Evolutionary conservation across 441 rosid genomes (phyloP).

Genomic region (Euphorbia schlechtendalii): DNA sequence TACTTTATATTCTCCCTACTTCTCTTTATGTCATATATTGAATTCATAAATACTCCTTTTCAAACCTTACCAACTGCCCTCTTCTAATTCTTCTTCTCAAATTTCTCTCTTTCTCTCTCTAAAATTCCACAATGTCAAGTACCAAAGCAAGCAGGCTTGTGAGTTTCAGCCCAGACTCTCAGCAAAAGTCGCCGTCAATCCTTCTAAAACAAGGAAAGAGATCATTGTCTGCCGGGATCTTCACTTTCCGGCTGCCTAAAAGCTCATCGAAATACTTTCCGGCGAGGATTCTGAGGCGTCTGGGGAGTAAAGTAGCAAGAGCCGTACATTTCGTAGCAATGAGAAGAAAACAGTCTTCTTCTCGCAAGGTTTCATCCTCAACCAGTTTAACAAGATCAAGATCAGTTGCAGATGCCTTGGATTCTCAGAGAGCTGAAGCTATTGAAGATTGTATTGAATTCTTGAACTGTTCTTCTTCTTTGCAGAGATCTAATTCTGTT

Average conservation of each 20-base stretch:
- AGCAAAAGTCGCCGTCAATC: too few relatives aligned
- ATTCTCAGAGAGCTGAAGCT: conserved; percentile 84
- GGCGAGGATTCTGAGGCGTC: conserved; percentile 37
- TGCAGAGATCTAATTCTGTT: conserved; percentile 66
- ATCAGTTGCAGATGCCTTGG: conserved; percentile 58
- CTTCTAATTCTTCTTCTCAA: too few relatives aligned
- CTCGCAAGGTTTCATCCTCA: conserved; percentile 39
- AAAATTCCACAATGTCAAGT: too few relatives aligned
- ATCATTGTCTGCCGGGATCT: conserved; percentile 29
- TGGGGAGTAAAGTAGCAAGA: conserved; percentile 53
- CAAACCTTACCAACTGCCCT: too few relatives aligned
- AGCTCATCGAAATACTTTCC: conserved; percentile 35
- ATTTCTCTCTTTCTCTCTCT: too few relatives aligned
- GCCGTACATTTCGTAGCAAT: conserved; percentile 46
- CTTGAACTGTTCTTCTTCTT: conserved; percentile 72
- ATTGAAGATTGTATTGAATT: conserved; percentile 90
- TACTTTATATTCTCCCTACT: too few relatives aligned
- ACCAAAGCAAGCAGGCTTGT: too few relatives aligned
- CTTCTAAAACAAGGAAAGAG: conserved; percentile 24
- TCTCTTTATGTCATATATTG: too few relatives aligned
- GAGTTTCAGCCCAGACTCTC: too few relatives aligned
- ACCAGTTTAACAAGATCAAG: conserved; percentile 59
- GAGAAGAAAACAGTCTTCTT: conserved; percentile 31
- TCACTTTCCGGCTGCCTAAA: conserved; percentile 38
- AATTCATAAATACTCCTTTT: too few relatives aligned